phyloP scores from a whole-genome alignment of 495 filamentous ascomycete species.

The Pseudomonodictys pantanalensis region DNA sequence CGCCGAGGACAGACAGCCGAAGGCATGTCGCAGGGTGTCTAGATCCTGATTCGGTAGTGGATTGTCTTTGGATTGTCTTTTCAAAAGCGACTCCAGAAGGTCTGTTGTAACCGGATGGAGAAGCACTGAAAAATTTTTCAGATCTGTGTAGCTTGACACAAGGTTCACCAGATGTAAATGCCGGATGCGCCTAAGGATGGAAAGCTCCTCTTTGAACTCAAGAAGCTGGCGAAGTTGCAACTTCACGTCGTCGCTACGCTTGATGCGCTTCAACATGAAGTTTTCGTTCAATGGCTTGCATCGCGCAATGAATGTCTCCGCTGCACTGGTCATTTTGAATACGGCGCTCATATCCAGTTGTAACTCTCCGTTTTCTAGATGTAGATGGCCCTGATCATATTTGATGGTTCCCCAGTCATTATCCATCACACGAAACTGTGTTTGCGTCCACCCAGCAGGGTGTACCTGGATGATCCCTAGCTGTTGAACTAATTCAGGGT shows the following conservation, averaged over 20 bases:
- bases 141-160: slow-evolving; percentile 38
- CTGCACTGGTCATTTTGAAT: too few species aligned
- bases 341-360: too few species aligned
- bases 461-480: too few species aligned
- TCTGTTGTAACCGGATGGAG: slow-evolving; percentile 42
- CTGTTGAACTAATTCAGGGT: too few species aligned
- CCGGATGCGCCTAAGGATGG: slow-evolving; percentile 18
- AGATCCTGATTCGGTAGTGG: background rate
- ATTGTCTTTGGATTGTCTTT: background rate
- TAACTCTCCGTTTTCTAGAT: slow-evolving; percentile 26
- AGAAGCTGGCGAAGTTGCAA: slow-evolving; percentile 19
- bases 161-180: slow-evolving; percentile 26
- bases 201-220: slow-evolving; percentile 18
- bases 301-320: slow-evolving; percentile 15
- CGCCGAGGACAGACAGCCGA: slow-evolving; percentile 40
- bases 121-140: slow-evolving; percentile 31
- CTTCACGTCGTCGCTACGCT: slow-evolving; percentile 15
- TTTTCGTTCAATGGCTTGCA: slow-evolving; percentile 7
- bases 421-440: too few species aligned
- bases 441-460: too few species aligned
- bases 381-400: too few species aligned
- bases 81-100: slow-evolving; percentile 11
- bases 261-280: slow-evolving; percentile 3
- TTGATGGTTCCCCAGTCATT: too few species aligned
- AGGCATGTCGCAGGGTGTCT: background rate